These are phyloP conservation scores for Astrocystis sublimbata DNA, from an alignment of 495 filamentous ascomycete genomes.

Conservation along the genomic window DNA sequence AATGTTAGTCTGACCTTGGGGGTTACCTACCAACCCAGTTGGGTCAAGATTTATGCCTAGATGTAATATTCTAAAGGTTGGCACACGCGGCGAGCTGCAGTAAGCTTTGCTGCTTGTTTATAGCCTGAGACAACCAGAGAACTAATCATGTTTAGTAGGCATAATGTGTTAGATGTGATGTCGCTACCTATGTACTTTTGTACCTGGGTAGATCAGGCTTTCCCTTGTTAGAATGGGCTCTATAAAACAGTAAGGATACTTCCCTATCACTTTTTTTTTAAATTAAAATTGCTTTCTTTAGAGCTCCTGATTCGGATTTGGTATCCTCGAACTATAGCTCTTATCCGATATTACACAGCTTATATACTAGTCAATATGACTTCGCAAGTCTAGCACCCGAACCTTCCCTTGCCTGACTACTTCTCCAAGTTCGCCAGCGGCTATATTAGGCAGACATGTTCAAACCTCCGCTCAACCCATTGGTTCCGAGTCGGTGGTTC, in stretches of 20 bases:
- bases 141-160: too few species aligned
- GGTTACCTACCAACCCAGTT: too few species aligned
- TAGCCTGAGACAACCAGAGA: too few species aligned
- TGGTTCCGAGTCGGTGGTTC: conserved; percentile 28
- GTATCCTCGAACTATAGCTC: neutral
- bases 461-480: conserved; percentile 27
- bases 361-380: conserved; percentile 20
- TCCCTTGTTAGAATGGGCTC: too few species aligned
- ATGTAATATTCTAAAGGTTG: too few species aligned
- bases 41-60: too few species aligned
- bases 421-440: conserved; percentile 31
- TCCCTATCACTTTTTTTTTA: neutral
- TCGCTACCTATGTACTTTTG: too few species aligned
- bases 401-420: conserved; percentile 33
- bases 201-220: too few species aligned
- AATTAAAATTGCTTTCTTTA: neutral
- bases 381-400: conserved; percentile 17
- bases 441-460: conserved; percentile 33
- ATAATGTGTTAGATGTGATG: too few species aligned
- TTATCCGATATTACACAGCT: neutral
- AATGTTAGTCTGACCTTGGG: neutral
- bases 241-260: neutral
- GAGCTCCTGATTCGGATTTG: neutral
- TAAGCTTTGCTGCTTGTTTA: too few species aligned
- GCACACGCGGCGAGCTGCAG: too few species aligned